Base-by-base conservation (phyloP, 139 green algal genomes). In the Zygnema cylindricum region DNA sequence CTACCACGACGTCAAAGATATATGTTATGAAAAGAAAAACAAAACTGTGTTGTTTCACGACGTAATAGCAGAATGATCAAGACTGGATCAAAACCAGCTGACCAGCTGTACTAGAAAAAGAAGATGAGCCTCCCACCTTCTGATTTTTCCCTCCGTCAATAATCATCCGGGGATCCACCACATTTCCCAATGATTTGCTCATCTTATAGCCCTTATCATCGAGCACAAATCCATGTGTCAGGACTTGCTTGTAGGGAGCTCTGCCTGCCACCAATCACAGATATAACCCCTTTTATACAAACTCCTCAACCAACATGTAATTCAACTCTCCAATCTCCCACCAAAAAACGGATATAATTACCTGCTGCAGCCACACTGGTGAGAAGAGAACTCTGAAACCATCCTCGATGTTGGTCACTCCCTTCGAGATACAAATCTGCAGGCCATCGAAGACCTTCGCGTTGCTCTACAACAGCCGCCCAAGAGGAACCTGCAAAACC, bases 381-480 rank as follows among this genome's bases (percentile, higher is more conserved):
- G 63, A 99, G 94, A 82, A 99, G 93, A 3, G 92, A 96, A 81
- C 88, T 95, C 94, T 99, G 98, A 93, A 99, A 99, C 98, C 98
- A 99, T 49, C 97, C 96, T 69, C 97, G 90, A 93, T 99, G 96
- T 95, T 99, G 97, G 93, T 99, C 97, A 55, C 90, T 96, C 7
- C 97, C 97, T 93, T 99, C 97, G 23, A 99, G 92, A 93, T 99
- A 99, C 42, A 99, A 92, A 92, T 99, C 96, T 23, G 97, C 96
- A 0, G 97, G 97, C 88, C 95, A 96, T 30, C 63, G 33, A 69
- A 94, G 38, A 30, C 69, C 81, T 41, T 92, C 81, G 36, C 91
- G 42, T 36, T 88, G 35, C 73, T 95, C 91, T 84, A 98, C 85
- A 77, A 98, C 96, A 3, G 94, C 96, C 1, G 90, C 91, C 90